Percentiles rank a stretch among this genome's conserved stretches.
Evolutionary conservation across 2,329 filamentous ascomycete genomes (phyloP).

Genomic region (Parafenestella ontariensis): DNA sequence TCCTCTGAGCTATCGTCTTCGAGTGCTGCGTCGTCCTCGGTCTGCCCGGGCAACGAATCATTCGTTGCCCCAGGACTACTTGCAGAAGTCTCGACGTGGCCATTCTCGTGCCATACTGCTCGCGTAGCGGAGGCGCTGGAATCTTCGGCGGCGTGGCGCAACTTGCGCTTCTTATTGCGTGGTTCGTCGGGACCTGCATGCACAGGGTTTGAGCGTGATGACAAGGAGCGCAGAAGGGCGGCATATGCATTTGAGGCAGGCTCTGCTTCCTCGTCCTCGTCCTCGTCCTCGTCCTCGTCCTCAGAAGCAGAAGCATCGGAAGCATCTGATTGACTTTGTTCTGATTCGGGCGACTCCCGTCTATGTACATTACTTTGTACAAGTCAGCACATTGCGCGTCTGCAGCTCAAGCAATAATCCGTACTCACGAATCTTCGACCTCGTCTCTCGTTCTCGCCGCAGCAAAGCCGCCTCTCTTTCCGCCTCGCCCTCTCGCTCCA

Average conservation of each 20-base stretch:
- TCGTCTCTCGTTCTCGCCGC: constrained; percentile 38
- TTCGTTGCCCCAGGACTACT: background rate
- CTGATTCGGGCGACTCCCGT: constrained; percentile 27
- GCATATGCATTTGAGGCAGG: constrained; percentile 59
- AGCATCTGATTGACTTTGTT: constrained; percentile 23
- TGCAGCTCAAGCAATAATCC: constrained; percentile 7
- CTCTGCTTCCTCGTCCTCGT: constrained; percentile 32
- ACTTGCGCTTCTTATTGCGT: constrained; percentile 61
- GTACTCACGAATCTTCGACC: constrained; percentile 41
- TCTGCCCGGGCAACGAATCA: background rate
- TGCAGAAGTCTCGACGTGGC: background rate
- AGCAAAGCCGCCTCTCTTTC: constrained; percentile 38
- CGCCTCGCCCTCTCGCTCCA: constrained; percentile 19
- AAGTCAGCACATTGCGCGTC: constrained; percentile 18
- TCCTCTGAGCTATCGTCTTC: constrained; percentile 3
- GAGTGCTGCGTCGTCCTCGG: background rate
- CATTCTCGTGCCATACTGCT: constrained; percentile 2
- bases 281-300: constrained; percentile 32
- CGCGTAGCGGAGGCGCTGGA: background rate
- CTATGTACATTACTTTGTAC: background rate
- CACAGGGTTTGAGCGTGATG: constrained; percentile 40
- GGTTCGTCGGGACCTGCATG: constrained; percentile 52
- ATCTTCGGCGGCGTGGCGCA: constrained; percentile 40
- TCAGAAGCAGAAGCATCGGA: constrained; percentile 34
- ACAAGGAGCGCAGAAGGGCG: constrained; percentile 62